Evolutionary conservation across 352 stramenopile genomes (phyloP).

Genomic region (Plasmopara muralis): DNA sequence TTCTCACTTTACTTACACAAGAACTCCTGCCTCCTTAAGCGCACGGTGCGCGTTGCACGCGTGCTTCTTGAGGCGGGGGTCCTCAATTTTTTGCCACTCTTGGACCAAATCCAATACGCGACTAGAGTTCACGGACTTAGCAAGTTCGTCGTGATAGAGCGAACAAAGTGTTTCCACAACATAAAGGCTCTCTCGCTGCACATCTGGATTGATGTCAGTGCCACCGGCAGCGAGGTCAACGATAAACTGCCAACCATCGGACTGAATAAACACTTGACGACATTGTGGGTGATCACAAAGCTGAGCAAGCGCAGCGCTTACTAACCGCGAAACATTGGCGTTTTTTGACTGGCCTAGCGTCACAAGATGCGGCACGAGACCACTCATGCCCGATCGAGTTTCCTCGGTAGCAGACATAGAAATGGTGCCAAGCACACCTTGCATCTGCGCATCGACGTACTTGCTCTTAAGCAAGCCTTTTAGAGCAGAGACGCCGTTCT

Average conservation of each 20-base stretch:
- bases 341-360: slow-evolving; percentile 58
- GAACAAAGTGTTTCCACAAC: slow-evolving; percentile 81
- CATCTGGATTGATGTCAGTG: slow-evolving; percentile 50
- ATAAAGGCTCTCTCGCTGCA: slow-evolving; percentile 81
- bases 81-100: slow-evolving; percentile 77
- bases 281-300: slow-evolving; percentile 83
- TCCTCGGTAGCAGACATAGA: slow-evolving; percentile 64
- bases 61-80: slow-evolving; percentile 82
- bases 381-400: slow-evolving; percentile 51
- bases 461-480: slow-evolving; percentile 73
- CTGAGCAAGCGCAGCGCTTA: slow-evolving; percentile 62
- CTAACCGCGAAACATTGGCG: slow-evolving; percentile 46
- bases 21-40: slow-evolving; percentile 69
- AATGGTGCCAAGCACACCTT: slow-evolving; percentile 74
- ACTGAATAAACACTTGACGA: slow-evolving; percentile 74
- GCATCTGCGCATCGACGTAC: slow-evolving; percentile 71
- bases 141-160: slow-evolving; percentile 75
- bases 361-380: slow-evolving; percentile 64
- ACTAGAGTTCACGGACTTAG: slow-evolving; percentile 48
- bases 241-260: slow-evolving; percentile 79
- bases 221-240: slow-evolving; percentile 65
- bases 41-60: slow-evolving; percentile 72
- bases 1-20: slow-evolving; percentile 44
- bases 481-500: slow-evolving; percentile 52
- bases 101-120: slow-evolving; percentile 63